phyloP scores from a whole-genome alignment of 805 yeast genomes.

The Pichia thaimueangensis region DNA sequence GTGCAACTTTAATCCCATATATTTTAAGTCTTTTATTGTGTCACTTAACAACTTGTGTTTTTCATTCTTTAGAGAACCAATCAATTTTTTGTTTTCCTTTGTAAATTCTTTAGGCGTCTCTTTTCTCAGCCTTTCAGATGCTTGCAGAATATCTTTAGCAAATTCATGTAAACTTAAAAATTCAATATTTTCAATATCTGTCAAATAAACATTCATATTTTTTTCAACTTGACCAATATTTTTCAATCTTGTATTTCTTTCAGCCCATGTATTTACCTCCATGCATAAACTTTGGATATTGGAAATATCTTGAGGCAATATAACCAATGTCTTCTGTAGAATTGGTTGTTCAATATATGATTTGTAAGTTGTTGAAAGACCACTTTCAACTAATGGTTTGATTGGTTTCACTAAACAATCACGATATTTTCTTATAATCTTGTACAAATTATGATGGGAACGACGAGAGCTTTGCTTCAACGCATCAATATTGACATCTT shows the following conservation, averaged over 20 bases:
- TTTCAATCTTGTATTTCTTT: constrained; percentile 51
- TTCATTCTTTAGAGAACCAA: constrained; percentile 72
- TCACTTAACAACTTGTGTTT: constrained; percentile 75
- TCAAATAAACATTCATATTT: constrained; percentile 48
- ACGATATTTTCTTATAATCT: constrained; percentile 77
- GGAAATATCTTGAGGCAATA: constrained; percentile 5
- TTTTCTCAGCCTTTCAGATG: constrained; percentile 55
- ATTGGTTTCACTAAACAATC: constrained; percentile 48
- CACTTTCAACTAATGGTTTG: constrained; percentile 51
- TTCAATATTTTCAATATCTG: constrained; percentile 27
- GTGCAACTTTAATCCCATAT: constrained; percentile 68
- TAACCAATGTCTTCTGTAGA: background rate
- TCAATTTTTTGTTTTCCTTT: constrained; percentile 66
- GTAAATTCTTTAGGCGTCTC: constrained; percentile 72
- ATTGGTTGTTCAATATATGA: constrained; percentile 1
- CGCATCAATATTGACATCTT: constrained; percentile 90
- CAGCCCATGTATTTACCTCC: constrained; percentile 41
- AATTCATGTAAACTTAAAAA: constrained; percentile 47
- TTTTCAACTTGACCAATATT: constrained; percentile 43
- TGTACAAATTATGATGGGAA: constrained; percentile 80
- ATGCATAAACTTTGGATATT: constrained; percentile 23
- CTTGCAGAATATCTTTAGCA: constrained; percentile 47
- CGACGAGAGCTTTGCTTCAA: constrained; percentile 88
- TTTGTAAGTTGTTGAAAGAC: constrained; percentile 30
- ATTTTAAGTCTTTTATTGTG: constrained; percentile 63